phyloP scores from a whole-genome alignment of 164 flowering plant species.

The Stephania cephalantha region DNA sequence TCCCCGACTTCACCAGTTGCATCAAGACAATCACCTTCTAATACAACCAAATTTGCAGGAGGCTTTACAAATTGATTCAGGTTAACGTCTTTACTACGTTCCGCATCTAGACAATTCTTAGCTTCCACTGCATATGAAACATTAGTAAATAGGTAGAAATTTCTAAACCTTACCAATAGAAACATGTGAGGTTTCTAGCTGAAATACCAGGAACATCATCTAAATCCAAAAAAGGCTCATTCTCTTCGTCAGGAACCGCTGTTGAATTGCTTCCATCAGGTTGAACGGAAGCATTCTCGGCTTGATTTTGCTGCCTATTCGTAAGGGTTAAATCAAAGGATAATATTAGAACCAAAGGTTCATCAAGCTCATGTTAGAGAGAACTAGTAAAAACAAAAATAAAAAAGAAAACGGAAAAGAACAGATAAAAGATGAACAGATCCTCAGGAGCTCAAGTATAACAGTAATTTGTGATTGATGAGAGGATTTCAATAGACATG shows the following conservation, averaged over 20 bases:
- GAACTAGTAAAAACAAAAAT: too few relatives aligned
- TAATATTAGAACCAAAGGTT: background rate
- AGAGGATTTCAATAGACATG: too few relatives aligned
- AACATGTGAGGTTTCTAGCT: background rate
- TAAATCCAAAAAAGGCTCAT: conserved; percentile 57
- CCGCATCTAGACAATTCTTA: conserved; percentile 47
- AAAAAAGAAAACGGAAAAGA: too few relatives aligned
- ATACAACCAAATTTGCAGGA: conserved; percentile 86
- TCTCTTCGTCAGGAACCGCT: conserved; percentile 45
- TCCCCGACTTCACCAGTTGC: conserved; percentile 69
- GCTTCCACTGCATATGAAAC: conserved; percentile 63
- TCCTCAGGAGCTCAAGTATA: too few relatives aligned
- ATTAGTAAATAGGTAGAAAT: conserved; percentile 5
- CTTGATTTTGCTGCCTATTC: conserved; percentile 51
- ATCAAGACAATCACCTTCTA: conserved; percentile 95
- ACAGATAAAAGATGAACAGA: too few relatives aligned
- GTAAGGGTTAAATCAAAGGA: background rate
- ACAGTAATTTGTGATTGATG: too few relatives aligned
- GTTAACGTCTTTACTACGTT: conserved; percentile 27
- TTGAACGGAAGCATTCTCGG: conserved; percentile 34
- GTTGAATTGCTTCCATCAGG: conserved; percentile 28
- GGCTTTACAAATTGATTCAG: conserved; percentile 57
- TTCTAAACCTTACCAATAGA: background rate
- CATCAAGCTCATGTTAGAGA: too few relatives aligned
- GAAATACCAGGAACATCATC: conserved; percentile 75